These are phyloP conservation scores for Heliosperma pusillum DNA, from an alignment of 148 eudicot genomes.

Conservation along the genomic window DNA sequence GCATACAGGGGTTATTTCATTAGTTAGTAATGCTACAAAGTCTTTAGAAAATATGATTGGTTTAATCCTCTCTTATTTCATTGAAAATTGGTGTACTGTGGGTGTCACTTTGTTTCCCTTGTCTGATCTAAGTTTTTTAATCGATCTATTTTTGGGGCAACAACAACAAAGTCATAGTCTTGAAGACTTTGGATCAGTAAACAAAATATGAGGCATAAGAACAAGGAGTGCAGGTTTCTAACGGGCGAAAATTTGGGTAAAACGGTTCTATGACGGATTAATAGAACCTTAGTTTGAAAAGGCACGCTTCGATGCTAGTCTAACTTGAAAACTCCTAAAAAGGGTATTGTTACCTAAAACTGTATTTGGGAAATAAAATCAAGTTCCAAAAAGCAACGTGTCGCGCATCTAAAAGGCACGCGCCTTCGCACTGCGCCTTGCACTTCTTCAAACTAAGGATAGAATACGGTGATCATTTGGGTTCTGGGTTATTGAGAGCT, in stretches of 20 bases:
- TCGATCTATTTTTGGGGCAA: conserved; percentile 6
- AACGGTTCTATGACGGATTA: background rate
- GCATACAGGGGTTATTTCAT: conserved; percentile 30
- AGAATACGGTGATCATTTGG: background rate
- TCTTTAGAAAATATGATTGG: conserved; percentile 17
- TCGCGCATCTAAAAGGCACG: too few species aligned
- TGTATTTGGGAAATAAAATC: too few species aligned
- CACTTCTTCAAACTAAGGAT: too few species aligned
- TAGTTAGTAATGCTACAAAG: conserved; percentile 24
- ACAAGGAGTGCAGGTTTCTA: background rate
- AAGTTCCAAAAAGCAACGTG: too few species aligned
- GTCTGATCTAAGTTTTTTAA: conserved; percentile 21
- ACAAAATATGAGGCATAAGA: background rate
- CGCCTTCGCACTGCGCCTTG: too few species aligned
- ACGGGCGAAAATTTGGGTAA: background rate
- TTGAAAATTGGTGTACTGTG: background rate
- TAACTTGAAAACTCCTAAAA: too few species aligned
- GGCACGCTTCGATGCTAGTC: too few species aligned
- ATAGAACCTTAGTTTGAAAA: too few species aligned
- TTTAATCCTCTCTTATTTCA: conserved; percentile 8
- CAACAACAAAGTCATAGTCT: background rate
- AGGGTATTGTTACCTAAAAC: too few species aligned
- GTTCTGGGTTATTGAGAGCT: background rate
- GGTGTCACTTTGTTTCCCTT: conserved; percentile 1
- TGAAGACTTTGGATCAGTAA: background rate